These are phyloP conservation scores for Spongiforma sp. DNA, from an alignment of 1,284 basidiomycete genomes.

Conservation along the genomic window DNA sequence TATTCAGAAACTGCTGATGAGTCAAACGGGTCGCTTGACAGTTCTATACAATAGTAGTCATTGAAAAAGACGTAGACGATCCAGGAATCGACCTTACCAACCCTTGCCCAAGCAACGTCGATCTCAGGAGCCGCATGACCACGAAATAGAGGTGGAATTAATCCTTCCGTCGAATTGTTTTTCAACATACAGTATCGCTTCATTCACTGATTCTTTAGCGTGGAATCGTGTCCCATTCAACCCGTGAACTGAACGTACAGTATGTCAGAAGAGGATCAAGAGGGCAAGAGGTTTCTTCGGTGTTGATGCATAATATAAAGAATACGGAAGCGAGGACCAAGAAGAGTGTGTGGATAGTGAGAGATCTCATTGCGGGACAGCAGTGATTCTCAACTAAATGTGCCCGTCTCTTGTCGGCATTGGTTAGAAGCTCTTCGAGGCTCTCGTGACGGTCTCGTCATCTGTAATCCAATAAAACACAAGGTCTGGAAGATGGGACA, in stretches of 20 bases:
- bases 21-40: background rate
- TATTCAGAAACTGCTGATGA: constrained; percentile 3
- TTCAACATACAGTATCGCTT: constrained; percentile 3
- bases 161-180: constrained; percentile 3
- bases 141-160: background rate
- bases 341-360: background rate
- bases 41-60: background rate
- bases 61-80: background rate
- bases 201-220: background rate
- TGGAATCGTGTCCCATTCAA: background rate
- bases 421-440: background rate
- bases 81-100: background rate
- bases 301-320: background rate
- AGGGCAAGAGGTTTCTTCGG: background rate
- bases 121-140: constrained; percentile 2
- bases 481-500: background rate
- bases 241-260: background rate
- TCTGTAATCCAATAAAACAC: background rate
- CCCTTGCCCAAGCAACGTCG: background rate
- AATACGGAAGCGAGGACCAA: background rate
- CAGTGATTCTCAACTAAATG: background rate
- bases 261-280: constrained; percentile 3
- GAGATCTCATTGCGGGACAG: background rate
- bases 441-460: background rate
- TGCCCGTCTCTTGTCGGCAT: background rate